Evolutionary conservation across 306 rosid species (phyloP), one percentile per base, ranked within the genome.

Genomic region (Canavalia gladiata): DNA sequence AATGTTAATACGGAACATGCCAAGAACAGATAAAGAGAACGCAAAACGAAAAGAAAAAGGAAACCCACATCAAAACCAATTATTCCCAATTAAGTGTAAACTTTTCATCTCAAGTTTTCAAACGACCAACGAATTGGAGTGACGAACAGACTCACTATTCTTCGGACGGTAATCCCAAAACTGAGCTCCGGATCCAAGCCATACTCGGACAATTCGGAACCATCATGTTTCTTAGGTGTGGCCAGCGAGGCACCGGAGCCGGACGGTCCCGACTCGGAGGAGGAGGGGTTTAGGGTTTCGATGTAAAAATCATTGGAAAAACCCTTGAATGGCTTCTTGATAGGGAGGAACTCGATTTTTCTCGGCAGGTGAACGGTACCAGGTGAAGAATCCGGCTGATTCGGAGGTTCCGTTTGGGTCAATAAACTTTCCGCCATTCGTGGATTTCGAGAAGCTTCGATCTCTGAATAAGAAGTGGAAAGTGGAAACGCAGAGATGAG

Each of bases 161-260:
- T 90, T 39, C 98, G 88, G 71, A 85, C 77, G 29, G 99, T 90
- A 56, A 90, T 92, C 7, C 91, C 94, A 31, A 96, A 83, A 82
- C 92, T 87, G 85, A 96, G 92, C 87, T 96, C 99, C 31, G 97
- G 97, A 89, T 96, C 99, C 87, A 92, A 86, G 72, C 93, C 97
- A 62, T 45, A 73, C 13, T 95, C 98, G 18, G 80, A 73, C 50
- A 78, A 78, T 75, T 93, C 99, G 7, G 93, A 83, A 68, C 58
- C 88, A 37, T 90, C 99, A 3, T 54, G 69, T 76, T 85, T 96
- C 73, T 86, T 92, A 9, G 85, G 76, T 4, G 77, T 78, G 10
- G 64, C 45, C 12, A 57, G 73, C 8, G 84, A 73, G 25, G 46
- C 51, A 52, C 37, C 67, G 1, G 88, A 81, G 29, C 55, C 80